Base-by-base conservation (phyloP, 2,329 filamentous ascomycete genomes). In the Cordyceps cateniannulata region DNA sequence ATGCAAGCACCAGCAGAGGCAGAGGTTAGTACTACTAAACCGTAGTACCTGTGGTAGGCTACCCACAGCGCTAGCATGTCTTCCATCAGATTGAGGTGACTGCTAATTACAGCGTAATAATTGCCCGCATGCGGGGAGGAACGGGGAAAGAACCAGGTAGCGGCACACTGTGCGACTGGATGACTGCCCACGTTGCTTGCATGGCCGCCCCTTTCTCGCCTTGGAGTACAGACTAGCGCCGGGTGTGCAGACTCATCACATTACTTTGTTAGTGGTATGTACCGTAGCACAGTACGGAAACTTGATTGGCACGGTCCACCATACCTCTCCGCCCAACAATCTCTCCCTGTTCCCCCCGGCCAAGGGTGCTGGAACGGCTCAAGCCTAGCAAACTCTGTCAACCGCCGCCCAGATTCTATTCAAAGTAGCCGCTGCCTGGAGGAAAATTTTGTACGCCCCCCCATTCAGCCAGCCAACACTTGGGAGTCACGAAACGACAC, bases 401-500 rank as follows among this genome's bases (percentile, higher is more conserved):
- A 51, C 38, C 45, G 47, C 25, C 38, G 38, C 56, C 56, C 18
- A 52, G 42, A 59, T 18, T 25, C 25, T n/a, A 59, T 18, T 38
- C 38, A 4, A 59, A 59, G 47, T 32, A 52, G 35, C 48, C 48
- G 24, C 57, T 52, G 49, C 29, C 58, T 67, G 67, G 44, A 68
- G 68, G 69, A 70, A 73, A 66, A 69, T 74, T 73, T 54, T 60
- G 49, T 60, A 48, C 50, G 40, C 50, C 49, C 58, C 57, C 54
- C 49, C 49, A 32, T 51, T 53, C 27, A 54, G 58, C 49, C 58
- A 18, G 42, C 56, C 58, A 60, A 53, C 58, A 54, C 29, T 54
- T 53, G 58, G 40, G 50, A 48, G 48, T 48, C n/a, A 53, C 49
- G 57, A 59, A 38, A 59, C 45, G 48, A 53, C 42, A 59, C 14